Base-by-base conservation (phyloP, 1,284 basidiomycete genomes). In the Lignosus rhinocerotis region DNA sequence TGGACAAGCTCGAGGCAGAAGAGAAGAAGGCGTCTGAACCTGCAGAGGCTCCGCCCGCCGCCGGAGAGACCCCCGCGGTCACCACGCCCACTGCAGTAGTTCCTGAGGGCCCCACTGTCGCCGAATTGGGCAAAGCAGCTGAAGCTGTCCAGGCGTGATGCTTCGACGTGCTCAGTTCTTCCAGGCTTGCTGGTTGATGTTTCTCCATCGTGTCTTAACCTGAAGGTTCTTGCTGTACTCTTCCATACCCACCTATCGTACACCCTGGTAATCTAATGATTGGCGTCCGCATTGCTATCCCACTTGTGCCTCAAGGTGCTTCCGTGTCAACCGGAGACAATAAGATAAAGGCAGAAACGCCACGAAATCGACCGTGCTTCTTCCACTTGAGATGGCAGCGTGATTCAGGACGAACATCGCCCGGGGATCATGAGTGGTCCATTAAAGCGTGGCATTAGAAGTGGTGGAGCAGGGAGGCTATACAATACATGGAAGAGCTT, bases 1-100 rank as follows among this genome's bases (percentile, higher is more conserved):
- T 92, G 32, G 79, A 80, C 57, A 82, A 78, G 64, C 69, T 87
- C 51, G 75, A 77, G 44, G 70, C 69, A 46, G 75, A 80, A 67
- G 70, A 75, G 39, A 70, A 69, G 56, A 54, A 67, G 34, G 63
- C 46, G 6, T 63, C 59, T 11, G 59, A 66, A 54, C 21, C 59
- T 6, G 33, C 64, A 16, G 42, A 57, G 33, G 64, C 61, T 32
- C 42, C 60, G 42, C 58, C 59, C 32, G 50, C 60, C 17, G 53
- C 59, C 41, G 43, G 21, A 16, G 61, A 53, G 19, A 59, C 38
- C 30, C 38, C 62, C 33, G 58, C 65, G 43, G 59, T 39, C 11
- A n/a, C 50, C 33, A 32, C 56, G 47, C 42, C 58, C 12, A 31
- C 32, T 12, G 51, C 53, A 32, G 50, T 43, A 19, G 43, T 38